Evolutionary conservation across 164 flowering plant species (phyloP).

Genomic region (Macadamia tetraphylla): DNA sequence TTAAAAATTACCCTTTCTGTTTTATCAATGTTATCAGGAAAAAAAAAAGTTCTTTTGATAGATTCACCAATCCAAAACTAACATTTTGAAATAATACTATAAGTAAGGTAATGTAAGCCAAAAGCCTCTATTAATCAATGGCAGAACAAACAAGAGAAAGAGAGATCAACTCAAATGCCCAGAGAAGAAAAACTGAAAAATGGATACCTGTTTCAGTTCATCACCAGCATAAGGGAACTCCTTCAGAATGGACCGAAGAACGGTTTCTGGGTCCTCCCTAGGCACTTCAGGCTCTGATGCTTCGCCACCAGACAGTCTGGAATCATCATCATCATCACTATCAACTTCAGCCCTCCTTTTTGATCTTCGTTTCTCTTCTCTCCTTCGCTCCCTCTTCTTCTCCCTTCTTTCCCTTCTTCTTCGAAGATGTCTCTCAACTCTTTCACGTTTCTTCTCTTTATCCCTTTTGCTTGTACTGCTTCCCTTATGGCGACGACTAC

Average conservation of each 20-base stretch:
- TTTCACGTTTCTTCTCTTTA: conserved; percentile 13
- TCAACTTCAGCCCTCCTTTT: conserved; percentile 18
- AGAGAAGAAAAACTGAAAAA: not conserved
- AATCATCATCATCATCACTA: conserved; percentile 31
- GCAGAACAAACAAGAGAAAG: not conserved
- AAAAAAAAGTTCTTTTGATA: too few relatives aligned
- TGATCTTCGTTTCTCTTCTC: conserved; percentile 11
- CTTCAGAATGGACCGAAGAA: conserved; percentile 34
- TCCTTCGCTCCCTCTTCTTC: conserved; percentile 11
- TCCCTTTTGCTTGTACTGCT: conserved; percentile 15
- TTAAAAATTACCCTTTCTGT: too few relatives aligned
- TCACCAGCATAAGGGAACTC: conserved; percentile 53
- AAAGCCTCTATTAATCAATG: too few relatives aligned
- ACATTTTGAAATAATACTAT: too few relatives aligned
- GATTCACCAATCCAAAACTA: too few relatives aligned
- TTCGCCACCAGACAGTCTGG: conserved; percentile 15
- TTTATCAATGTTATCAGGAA: too few relatives aligned
- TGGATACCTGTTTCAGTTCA: conserved; percentile 62
- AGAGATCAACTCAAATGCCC: too few relatives aligned
- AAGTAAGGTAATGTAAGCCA: too few relatives aligned
- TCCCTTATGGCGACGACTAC: conserved; percentile 11
- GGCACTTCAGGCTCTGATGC: conserved; percentile 17
- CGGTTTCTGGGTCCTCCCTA: conserved; percentile 30
- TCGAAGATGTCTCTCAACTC: not conserved
- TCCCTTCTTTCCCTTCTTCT: conserved; percentile 15